Conservation (phyloP, 352 stramenopile genomes). For the Lagenidium giganteum region DNA sequence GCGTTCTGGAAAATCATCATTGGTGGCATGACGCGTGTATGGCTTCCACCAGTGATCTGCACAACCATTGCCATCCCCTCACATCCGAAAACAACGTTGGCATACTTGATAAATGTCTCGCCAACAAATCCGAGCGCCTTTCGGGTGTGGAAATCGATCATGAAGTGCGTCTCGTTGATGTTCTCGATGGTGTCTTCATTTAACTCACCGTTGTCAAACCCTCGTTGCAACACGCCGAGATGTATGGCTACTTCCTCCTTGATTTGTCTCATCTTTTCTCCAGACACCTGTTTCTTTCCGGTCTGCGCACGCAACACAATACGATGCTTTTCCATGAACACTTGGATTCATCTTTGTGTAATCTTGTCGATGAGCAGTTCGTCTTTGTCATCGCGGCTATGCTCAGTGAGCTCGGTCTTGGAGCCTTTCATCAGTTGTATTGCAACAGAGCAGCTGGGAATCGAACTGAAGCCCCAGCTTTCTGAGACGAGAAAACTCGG, state of each 20-base stretch:
- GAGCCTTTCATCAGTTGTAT: too few species aligned
- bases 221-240: conserved; percentile 12
- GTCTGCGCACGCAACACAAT: conserved; percentile 6
- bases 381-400: too few species aligned
- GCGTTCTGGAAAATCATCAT: conserved; percentile 29
- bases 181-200: conserved; percentile 20
- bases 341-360: not conserved
- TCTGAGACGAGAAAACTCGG: too few species aligned
- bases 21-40: conserved; percentile 10
- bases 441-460: too few species aligned
- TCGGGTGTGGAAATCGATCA: conserved; percentile 17
- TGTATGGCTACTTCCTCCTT: conserved; percentile 14
- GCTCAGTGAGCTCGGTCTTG: too few species aligned
- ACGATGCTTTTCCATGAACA: conserved; percentile 12
- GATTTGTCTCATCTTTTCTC: not conserved
- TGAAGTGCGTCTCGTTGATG: conserved; percentile 24
- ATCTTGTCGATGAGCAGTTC: not conserved
- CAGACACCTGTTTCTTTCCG: conserved; percentile 11
- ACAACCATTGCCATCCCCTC: conserved; percentile 29
- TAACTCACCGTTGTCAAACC: conserved; percentile 13
- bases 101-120: conserved; percentile 19
- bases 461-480: too few species aligned
- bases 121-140: conserved; percentile 16
- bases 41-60: conserved; percentile 8
- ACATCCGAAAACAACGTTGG: conserved; percentile 16